These are phyloP conservation scores for Alloteropsis semialata DNA, from an alignment of 176 grass and related monocot species.

Conservation along the genomic window DNA sequence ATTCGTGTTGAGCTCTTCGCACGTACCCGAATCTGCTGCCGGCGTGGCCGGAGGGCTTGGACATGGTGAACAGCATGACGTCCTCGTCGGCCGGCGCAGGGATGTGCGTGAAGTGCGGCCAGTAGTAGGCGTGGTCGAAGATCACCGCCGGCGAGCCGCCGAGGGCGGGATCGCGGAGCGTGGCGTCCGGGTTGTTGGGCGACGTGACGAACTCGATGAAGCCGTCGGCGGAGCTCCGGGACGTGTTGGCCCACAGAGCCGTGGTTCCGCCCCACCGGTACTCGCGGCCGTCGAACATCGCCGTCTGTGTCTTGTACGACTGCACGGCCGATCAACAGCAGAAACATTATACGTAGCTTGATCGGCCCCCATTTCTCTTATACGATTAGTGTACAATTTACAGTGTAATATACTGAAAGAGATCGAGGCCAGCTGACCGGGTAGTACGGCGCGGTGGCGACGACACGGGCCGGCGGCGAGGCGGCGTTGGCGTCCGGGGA, in stretches of 20 bases:
- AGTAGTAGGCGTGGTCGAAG: slow-evolving; percentile 75
- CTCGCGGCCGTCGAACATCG: slow-evolving; percentile 44
- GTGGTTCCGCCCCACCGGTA: slow-evolving; percentile 48
- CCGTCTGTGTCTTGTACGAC: slow-evolving; percentile 25
- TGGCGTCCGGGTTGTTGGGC: slow-evolving; percentile 71
- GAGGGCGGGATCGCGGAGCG: slow-evolving; percentile 36
- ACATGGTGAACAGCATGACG: slow-evolving; percentile 62
- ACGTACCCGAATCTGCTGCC: slow-evolving; percentile 72
- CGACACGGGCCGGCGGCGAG: slow-evolving; percentile 41
- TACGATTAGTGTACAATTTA: too few species aligned
- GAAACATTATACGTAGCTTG: too few species aligned
- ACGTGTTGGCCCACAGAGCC: slow-evolving; percentile 36
- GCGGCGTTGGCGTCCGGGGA: slow-evolving; percentile 30
- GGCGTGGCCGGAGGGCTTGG: slow-evolving; percentile 75
- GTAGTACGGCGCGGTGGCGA: slow-evolving; percentile 59
- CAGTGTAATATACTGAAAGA: too few species aligned
- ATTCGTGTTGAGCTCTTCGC: too few species aligned
- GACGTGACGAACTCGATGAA: slow-evolving; percentile 78
- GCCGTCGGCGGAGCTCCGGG: neutral
- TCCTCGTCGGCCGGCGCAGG: slow-evolving; percentile 52
- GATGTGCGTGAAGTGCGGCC: slow-evolving; percentile 70
- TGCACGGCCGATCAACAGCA: neutral
- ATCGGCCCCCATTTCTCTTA: too few species aligned
- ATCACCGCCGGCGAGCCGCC: slow-evolving; percentile 35
- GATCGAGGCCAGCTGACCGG: neutral